Evolutionary conservation across 129 eudicot species (phyloP).

Genomic region (Saussurea involucrata): DNA sequence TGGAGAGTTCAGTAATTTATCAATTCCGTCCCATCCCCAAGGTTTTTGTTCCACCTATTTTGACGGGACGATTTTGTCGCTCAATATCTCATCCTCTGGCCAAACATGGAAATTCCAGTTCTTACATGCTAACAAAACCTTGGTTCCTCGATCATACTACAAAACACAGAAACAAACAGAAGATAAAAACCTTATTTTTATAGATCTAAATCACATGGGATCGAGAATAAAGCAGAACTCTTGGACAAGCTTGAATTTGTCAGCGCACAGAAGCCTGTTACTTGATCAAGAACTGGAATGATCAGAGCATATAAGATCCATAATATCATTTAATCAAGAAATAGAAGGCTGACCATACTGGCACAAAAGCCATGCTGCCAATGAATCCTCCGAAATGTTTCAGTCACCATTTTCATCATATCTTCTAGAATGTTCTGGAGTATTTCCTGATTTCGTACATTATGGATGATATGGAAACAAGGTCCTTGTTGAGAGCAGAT

Average conservation of each 20-base stretch:
- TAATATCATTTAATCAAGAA: conserved; percentile 3
- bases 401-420: background rate
- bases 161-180: background rate
- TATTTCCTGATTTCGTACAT: conserved; percentile 87
- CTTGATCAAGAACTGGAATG: too few species aligned
- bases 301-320: background rate
- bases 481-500: conserved; percentile 74
- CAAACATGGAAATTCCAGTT: background rate
- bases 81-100: background rate
- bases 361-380: background rate
- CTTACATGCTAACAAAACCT: too few species aligned
- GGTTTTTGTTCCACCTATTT: background rate
- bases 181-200: background rate
- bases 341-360: background rate
- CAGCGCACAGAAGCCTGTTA: too few species aligned
- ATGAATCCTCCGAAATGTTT: background rate
- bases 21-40: background rate
- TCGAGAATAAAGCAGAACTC: too few species aligned
- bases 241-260: too few species aligned
- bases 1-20: too few species aligned
- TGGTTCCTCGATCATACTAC: background rate
- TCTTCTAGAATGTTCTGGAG: conserved; percentile 70
- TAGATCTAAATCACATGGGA: too few species aligned
- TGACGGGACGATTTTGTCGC: too few species aligned
- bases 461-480: conserved; percentile 75